Conservation (phyloP, 768 basidiomycete species). For the Leccinum obscurum region DNA sequence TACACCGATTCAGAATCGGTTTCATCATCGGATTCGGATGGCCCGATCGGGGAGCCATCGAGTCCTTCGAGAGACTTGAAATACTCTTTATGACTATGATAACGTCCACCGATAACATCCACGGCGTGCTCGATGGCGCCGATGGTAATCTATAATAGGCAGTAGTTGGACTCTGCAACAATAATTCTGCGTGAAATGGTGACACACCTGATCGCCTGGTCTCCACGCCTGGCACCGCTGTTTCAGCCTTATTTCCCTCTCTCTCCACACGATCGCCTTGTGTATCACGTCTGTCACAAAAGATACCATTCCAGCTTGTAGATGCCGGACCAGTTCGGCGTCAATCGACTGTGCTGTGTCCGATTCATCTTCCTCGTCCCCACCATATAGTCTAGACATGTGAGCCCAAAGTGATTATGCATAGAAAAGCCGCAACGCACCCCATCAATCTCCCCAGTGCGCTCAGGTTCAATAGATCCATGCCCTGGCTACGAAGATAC, state of each 20-base stretch:
- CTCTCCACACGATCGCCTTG: constrained; percentile 52
- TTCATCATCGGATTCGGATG: background rate
- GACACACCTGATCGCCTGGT: constrained; percentile 42
- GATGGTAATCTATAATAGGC: constrained; percentile 39
- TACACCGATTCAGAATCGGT: background rate
- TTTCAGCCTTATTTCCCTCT: constrained; percentile 61
- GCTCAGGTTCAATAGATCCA: constrained; percentile 43
- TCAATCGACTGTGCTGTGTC: constrained; percentile 44
- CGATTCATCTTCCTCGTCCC: constrained; percentile 21
- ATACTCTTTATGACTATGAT: constrained; percentile 40
- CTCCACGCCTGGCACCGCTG: constrained; percentile 62
- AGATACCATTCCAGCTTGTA: constrained; percentile 46
- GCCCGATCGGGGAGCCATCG: constrained; percentile 3
- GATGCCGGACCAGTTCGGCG: constrained; percentile 44
- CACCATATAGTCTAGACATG: constrained; percentile 27
- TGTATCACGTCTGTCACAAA: constrained; percentile 56
- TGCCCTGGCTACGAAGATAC: constrained; percentile 40
- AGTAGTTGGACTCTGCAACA: background rate
- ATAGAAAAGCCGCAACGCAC: constrained; percentile 35
- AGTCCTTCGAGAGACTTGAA: constrained; percentile 37
- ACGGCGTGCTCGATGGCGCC: constrained; percentile 51
- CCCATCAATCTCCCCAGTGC: constrained; percentile 40
- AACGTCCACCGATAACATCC: constrained; percentile 43
- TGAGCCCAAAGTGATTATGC: constrained; percentile 1
- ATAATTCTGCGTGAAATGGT: background rate